Base-by-base conservation (phyloP, 1,284 basidiomycete species). In the Irpex lacteus region DNA sequence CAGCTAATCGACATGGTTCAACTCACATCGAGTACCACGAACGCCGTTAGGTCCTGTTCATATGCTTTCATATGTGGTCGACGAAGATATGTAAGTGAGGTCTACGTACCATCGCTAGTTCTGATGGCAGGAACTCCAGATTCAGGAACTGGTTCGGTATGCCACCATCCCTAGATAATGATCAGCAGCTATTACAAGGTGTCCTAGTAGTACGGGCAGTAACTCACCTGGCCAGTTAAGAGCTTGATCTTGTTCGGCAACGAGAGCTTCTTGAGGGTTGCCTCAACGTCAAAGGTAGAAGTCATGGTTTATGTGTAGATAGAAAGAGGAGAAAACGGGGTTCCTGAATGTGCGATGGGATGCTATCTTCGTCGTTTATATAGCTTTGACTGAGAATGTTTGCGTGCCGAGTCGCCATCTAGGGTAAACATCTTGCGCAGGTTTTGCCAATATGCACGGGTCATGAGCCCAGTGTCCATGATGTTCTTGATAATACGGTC, bases 101-200 rank as follows among this genome's bases (percentile, higher is more conserved):
- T 47, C 2, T 61, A 50, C 50, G 8, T 59, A 67, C 88, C 89
- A 78, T 89, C 88, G 75, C 84, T 87, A 67, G 88, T 84, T 77
- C 90, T 88, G 67, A 91, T 77, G 15, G 88, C 81, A 32, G 89
- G 89, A 55, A 91, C 76, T 0, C 85, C 84, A 1, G 89, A 77
- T 7, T 87, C 75, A 21, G 84, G 81, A 19, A 91, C 73, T 5
- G 77, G 76, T 59, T 83, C 81, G 0, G 89, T 91, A 69, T 89
- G 83, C 90, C 90, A 91, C 71, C 87, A 85, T 15, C 88, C 89
- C 67, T 68, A 34, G 6, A 40, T 49, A 32, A 50, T 49, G 47
- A 13, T 34, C 26, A 18, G 32, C 34, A n/a, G 7, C 7, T 55
- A 34, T 34, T 3, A 2, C 32, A 3, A 3, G 6, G 18, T 7